phyloP scores from a whole-genome alignment of 345 rosid species.

The Eucalyptus viminalis region DNA sequence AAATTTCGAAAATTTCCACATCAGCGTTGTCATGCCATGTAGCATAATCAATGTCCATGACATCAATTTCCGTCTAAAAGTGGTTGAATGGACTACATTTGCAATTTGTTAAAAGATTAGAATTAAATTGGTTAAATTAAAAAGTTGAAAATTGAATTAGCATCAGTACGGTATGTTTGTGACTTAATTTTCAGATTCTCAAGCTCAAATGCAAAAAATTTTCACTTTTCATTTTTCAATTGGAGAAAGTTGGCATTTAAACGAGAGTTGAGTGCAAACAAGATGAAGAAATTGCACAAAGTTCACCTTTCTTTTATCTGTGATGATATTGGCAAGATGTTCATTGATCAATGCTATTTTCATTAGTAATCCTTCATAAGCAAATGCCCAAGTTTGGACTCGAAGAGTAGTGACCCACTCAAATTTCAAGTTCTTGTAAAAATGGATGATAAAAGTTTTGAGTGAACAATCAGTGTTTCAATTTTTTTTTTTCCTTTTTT shows the following conservation, averaged over 20 bases:
- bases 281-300: background rate
- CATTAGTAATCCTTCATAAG: background rate
- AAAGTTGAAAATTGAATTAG: too few species aligned
- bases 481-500: background rate
- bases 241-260: background rate
- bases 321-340: background rate
- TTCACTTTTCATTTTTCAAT: background rate
- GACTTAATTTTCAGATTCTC: too few species aligned
- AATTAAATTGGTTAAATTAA: too few species aligned
- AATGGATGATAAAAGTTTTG: background rate
- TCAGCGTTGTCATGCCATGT: too few species aligned
- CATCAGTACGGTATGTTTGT: fast-evolving
- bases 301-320: background rate
- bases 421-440: background rate
- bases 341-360: background rate
- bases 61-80: too few species aligned
- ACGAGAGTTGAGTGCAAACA: background rate
- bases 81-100: background rate
- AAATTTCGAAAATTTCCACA: fast-evolving
- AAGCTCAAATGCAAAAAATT: background rate
- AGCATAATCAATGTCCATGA: too few species aligned
- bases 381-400: background rate
- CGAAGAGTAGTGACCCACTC: background rate
- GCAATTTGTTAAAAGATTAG: too few species aligned
- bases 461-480: fast-evolving